Evolutionary conservation across 371 early-diverging fungal species (phyloP).

Genomic region (Synchytrium microbalum): DNA sequence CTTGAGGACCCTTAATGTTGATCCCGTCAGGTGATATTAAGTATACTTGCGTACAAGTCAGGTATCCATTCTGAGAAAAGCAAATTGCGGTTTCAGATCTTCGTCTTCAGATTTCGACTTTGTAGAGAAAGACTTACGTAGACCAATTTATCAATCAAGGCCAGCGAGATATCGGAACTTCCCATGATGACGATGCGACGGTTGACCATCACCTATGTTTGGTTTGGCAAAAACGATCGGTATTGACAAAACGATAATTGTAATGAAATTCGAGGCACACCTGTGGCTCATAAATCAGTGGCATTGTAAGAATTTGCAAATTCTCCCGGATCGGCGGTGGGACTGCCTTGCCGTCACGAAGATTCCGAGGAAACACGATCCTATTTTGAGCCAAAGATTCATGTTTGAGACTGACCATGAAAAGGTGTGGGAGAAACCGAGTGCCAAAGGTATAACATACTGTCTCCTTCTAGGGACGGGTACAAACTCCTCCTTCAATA

Average conservation of each 20-base stretch:
- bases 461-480: constrained; percentile 32
- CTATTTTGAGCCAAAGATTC: constrained; percentile 11
- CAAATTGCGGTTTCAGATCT: not conserved
- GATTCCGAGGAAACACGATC: constrained; percentile 31
- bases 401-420: not conserved
- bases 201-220: constrained; percentile 28
- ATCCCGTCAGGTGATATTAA: constrained; percentile 24
- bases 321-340: constrained; percentile 23
- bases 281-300: constrained; percentile 35
- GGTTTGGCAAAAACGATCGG: no score
- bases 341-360: constrained; percentile 31
- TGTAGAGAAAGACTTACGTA: constrained; percentile 25
- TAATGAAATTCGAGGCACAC: no score
- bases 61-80: not conserved
- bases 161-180: constrained; percentile 36
- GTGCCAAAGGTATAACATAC: constrained; percentile 17
- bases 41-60: not conserved
- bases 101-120: not conserved
- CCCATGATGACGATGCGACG: constrained; percentile 40
- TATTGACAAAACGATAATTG: no score
- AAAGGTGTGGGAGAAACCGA: not conserved
- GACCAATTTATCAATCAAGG: constrained; percentile 35
- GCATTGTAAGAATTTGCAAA: constrained; percentile 27
- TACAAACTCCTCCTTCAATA: constrained; percentile 26
- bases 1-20: not conserved